Conservation (phyloP, 305 asterid species). For the Salvia sclarea region DNA sequence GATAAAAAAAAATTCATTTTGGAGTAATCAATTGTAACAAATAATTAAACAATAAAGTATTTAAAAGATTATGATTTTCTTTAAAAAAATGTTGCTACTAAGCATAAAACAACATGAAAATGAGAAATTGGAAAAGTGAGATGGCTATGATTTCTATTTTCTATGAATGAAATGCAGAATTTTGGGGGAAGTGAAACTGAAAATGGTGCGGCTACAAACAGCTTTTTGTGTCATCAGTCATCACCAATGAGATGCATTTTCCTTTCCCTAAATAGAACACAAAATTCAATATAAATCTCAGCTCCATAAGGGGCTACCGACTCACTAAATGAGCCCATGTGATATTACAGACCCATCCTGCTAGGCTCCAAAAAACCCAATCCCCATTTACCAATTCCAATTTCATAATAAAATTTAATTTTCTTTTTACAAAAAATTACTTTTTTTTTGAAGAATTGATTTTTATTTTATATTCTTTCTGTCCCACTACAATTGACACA, state of each 20-base stretch:
- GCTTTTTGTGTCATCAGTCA: constrained; percentile 30
- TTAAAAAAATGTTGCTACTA: too few species aligned
- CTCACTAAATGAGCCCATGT: constrained; percentile 49
- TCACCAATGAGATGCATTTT: constrained; percentile 5
- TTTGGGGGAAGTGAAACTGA: constrained; percentile 28
- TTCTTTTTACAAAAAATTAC: too few species aligned
- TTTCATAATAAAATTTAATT: background rate
- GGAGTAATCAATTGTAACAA: background rate
- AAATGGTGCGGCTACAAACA: constrained; percentile 39
- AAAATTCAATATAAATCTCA: constrained; percentile 13
- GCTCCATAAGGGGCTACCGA: constrained; percentile 11
- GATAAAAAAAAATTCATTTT: too few species aligned
- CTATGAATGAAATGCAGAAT: constrained; percentile 1
- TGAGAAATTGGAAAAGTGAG: background rate
- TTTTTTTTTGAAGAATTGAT: too few species aligned
- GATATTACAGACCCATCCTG: constrained; percentile 32
- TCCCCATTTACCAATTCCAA: background rate
- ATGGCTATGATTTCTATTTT: too few species aligned
- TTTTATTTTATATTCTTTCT: too few species aligned
- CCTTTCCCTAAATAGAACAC: constrained; percentile 32
- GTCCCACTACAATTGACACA: too few species aligned
- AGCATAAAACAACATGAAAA: background rate
- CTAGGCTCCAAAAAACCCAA: constrained; percentile 25
- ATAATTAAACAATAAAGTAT: background rate
- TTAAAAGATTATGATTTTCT: background rate